Evolutionary conservation across 2,329 filamentous ascomycete species (phyloP).

Genomic region (Diaporthe amygdali): DNA sequence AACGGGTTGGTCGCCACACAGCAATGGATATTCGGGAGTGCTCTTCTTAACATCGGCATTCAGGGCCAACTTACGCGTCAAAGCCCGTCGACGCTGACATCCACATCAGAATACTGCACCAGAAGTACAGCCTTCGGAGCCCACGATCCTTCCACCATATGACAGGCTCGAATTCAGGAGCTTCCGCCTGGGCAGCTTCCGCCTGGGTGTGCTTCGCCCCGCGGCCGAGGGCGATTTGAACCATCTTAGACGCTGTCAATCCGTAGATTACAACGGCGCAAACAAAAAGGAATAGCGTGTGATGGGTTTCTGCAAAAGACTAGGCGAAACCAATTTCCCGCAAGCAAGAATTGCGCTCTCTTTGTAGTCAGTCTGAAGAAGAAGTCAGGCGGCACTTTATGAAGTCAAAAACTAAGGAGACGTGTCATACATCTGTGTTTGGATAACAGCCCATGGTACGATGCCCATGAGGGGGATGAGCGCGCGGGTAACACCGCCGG

Average conservation of each 20-base stretch:
- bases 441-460: background rate
- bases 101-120: constrained; percentile 59
- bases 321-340: background rate
- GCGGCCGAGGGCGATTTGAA: background rate
- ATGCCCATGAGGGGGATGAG: background rate
- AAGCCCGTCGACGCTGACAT: constrained; percentile 68
- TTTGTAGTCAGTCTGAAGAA: too few relatives aligned
- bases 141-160: constrained; percentile 62
- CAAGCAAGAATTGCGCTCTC: background rate
- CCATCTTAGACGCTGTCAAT: background rate
- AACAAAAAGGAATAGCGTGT: background rate
- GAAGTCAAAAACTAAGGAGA: background rate
- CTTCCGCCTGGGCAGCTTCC: constrained; percentile 47
- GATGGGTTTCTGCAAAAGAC: background rate
- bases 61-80: constrained; percentile 49
- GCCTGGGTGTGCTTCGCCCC: constrained; percentile 32
- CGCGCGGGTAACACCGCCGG: background rate
- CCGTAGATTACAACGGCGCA: background rate
- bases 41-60: background rate
- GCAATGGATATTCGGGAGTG: background rate
- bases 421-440: background rate
- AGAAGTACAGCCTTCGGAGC: constrained; percentile 60
- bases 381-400: background rate
- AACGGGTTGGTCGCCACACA: background rate
- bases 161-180: constrained; percentile 58